phyloP scores from a whole-genome alignment of 352 stramenopile species.

The Aphanomyces stellatus region DNA sequence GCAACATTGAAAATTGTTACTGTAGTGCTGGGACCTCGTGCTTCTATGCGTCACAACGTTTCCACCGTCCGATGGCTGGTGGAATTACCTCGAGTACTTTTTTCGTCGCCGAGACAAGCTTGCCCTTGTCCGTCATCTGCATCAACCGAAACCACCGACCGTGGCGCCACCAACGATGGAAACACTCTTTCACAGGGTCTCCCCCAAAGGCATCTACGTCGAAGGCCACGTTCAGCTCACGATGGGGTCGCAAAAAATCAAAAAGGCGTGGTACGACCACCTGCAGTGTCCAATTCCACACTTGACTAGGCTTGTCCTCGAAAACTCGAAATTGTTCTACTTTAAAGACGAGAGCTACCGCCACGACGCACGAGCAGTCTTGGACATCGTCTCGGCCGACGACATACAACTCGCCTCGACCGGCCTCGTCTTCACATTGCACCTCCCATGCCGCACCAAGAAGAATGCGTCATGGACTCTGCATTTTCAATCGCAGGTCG shows the following conservation, averaged over 20 bases:
- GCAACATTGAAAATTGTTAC: too few species aligned
- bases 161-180: neutral
- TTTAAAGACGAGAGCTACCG: neutral
- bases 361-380: neutral
- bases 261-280: too few species aligned
- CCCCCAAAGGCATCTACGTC: neutral
- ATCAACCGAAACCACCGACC: neutral
- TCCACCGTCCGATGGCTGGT: neutral
- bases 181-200: neutral
- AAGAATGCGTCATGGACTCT: neutral
- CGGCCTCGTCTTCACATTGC: neutral
- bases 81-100: conserved; percentile 4
- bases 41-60: neutral
- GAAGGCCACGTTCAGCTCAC: neutral
- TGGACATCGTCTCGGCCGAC: neutral
- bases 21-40: neutral
- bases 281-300: too few species aligned
- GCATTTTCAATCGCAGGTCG: neutral
- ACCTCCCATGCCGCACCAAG: neutral
- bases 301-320: neutral
- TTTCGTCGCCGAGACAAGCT: neutral
- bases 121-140: neutral
- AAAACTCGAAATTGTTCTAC: neutral
- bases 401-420: neutral
- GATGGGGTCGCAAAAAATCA: too few species aligned